phyloP scores from a whole-genome alignment of 768 basidiomycete species.

The Galerina sulciceps region DNA sequence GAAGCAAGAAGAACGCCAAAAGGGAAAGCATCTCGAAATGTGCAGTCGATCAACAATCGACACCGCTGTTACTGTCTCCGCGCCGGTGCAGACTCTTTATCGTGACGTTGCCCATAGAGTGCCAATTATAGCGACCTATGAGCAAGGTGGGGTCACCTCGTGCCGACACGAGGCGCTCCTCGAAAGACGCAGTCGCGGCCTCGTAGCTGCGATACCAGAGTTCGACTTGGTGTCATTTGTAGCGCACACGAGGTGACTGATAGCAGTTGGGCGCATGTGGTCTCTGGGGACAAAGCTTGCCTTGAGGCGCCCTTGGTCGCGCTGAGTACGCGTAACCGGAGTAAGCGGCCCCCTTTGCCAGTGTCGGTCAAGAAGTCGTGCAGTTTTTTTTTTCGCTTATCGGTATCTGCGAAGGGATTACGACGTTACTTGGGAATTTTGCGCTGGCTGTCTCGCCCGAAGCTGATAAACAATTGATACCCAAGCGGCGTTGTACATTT shows the following conservation, averaged over 20 bases:
- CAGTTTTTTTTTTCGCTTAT: not conserved
- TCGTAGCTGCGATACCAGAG: not conserved
- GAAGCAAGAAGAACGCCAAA: no score
- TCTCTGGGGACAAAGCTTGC: not conserved
- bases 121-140: conserved; percentile 5
- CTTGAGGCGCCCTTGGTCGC: conserved; percentile 9
- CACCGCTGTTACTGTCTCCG: not conserved
- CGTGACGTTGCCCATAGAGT: not conserved
- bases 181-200: not conserved
- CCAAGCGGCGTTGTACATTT: not conserved
- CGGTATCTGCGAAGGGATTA: not conserved
- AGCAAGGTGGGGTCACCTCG: not conserved
- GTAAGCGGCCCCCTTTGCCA: not conserved
- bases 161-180: not conserved
- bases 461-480: not conserved
- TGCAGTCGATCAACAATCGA: no score
- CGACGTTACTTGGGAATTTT: not conserved
- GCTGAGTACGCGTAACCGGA: conserved; percentile 10
- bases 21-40: no score
- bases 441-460: not conserved
- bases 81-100: not conserved
- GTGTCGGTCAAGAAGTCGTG: not conserved
- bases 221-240: not conserved
- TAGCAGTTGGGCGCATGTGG: conserved; percentile 11
- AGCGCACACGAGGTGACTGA: conserved; percentile 12